phyloP scores from a whole-genome alignment of 1,284 basidiomycete species.

The Cutaneotrichosporon sp. region DNA sequence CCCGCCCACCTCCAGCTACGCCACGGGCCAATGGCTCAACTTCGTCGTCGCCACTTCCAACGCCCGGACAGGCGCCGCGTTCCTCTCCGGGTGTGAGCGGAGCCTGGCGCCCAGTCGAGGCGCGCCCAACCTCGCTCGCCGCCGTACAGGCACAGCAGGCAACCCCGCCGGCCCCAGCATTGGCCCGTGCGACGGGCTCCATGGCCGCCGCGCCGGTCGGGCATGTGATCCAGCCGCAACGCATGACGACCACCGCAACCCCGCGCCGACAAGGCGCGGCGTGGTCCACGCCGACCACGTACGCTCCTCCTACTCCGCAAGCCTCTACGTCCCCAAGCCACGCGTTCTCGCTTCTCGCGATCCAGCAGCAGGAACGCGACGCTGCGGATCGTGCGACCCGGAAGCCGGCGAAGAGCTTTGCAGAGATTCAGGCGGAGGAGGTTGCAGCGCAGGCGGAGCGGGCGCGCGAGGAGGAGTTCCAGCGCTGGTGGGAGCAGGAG shows the following conservation, averaged over 20 bases:
- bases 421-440: conserved; percentile 84
- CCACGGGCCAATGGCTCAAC: conserved; percentile 1
- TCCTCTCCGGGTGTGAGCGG: too few relatives aligned
- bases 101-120: conserved; percentile 32
- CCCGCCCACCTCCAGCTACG: conserved; percentile 6
- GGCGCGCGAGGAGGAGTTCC: conserved; percentile 67
- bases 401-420: conserved; percentile 56
- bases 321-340: conserved; percentile 48
- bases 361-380: conserved; percentile 70
- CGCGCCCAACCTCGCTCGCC: conserved; percentile 28
- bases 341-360: conserved; percentile 66
- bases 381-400: conserved; percentile 51
- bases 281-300: conserved; percentile 22
- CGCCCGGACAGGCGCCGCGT: not conserved
- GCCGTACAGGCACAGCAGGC: conserved; percentile 34
- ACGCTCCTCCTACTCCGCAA: conserved; percentile 21
- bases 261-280: conserved; percentile 6
- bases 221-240: conserved; percentile 13
- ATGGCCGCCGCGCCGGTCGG: conserved; percentile 13
- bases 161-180: not conserved
- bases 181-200: conserved; percentile 15
- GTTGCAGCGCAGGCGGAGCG: conserved; percentile 44
- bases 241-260: not conserved
- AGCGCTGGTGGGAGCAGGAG: conserved; percentile 79
- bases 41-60: not conserved